Percentiles rank a stretch among this genome's conserved stretches.
Evolutionary conservation across 768 basidiomycete genomes (phyloP).

Genomic region (Trametopsis cervina): DNA sequence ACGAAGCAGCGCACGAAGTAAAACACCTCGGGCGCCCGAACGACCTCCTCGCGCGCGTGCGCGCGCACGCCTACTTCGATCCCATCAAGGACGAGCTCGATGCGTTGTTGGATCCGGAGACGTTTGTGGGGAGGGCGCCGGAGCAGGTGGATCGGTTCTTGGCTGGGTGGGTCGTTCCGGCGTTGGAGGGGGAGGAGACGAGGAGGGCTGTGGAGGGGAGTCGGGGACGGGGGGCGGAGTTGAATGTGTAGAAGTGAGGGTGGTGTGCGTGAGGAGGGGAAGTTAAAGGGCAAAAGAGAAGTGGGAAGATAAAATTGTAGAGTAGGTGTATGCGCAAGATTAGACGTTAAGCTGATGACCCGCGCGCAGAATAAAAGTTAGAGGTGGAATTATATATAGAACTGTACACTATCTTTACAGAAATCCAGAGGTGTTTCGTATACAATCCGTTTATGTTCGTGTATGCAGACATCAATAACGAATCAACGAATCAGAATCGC

Average conservation of each 20-base stretch:
- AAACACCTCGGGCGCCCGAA: conserved; percentile 94
- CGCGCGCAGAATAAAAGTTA: too few species aligned
- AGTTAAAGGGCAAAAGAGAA: too few species aligned
- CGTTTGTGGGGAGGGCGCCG: conserved; percentile 90
- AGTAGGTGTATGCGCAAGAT: too few species aligned
- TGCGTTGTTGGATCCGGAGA: conserved; percentile 71
- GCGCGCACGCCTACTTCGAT: conserved; percentile 78
- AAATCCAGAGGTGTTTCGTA: too few species aligned
- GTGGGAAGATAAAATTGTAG: too few species aligned
- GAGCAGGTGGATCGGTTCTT: conserved; percentile 92
- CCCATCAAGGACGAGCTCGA: conserved; percentile 80
- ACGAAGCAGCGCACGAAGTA: conserved; percentile 90
- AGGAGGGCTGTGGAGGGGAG: conserved; percentile 44
- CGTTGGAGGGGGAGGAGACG: conserved; percentile 52
- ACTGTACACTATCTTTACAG: too few species aligned
- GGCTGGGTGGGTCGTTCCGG: conserved; percentile 83
- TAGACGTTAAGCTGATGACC: too few species aligned
- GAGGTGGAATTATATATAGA: too few species aligned
- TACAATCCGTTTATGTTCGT: too few species aligned
- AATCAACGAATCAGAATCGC: too few species aligned
- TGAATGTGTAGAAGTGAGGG: conserved; percentile 43
- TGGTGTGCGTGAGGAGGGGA: too few species aligned
- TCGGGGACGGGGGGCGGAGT: conserved; percentile 56
- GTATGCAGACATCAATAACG: too few species aligned
- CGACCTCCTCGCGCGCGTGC: conserved; percentile 88